Conservation (phyloP, 306 rosid species). For the Medicago arabica region DNA sequence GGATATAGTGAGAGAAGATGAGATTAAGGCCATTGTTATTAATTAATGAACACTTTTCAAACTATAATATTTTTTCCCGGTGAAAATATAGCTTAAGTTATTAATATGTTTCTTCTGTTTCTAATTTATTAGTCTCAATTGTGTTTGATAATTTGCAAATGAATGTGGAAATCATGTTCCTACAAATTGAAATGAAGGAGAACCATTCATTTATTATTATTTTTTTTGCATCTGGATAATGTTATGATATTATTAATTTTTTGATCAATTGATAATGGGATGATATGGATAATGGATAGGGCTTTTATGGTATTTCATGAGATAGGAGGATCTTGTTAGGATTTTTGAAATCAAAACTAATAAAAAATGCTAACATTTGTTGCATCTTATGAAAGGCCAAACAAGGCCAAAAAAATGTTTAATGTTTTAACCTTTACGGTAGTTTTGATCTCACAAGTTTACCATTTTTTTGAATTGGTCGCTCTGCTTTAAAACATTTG, state of each 20-base stretch:
- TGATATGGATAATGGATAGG: slow-evolving; percentile 61
- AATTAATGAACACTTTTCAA: slow-evolving; percentile 40
- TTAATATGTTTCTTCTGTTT: slow-evolving; percentile 41
- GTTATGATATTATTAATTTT: slow-evolving; percentile 14
- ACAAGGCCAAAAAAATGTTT: not conserved
- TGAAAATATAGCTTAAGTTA: slow-evolving; percentile 39
- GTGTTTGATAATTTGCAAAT: slow-evolving; percentile 53
- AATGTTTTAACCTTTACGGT: too few species aligned
- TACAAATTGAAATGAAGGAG: slow-evolving; percentile 44
- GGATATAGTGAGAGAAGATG: slow-evolving; percentile 72
- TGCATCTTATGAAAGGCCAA: not conserved
- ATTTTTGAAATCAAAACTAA: slow-evolving; percentile 9
- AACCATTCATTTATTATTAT: slow-evolving; percentile 58
- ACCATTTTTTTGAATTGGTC: too few species aligned
- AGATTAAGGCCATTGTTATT: slow-evolving; percentile 70
- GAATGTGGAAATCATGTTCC: slow-evolving; percentile 48
- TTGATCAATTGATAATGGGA: not conserved
- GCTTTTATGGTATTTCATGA: slow-evolving; percentile 57
- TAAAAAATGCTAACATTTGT: not conserved
- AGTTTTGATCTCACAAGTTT: too few species aligned
- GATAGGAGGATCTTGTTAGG: slow-evolving; percentile 49
- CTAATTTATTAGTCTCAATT: slow-evolving; percentile 30
- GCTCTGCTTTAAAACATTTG: too few species aligned
- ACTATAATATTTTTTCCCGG: slow-evolving; percentile 12
- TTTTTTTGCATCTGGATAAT: slow-evolving; percentile 56